Evolutionary conservation across 1,284 basidiomycete species (phyloP).

Genomic region (Inonotus obliquus): DNA sequence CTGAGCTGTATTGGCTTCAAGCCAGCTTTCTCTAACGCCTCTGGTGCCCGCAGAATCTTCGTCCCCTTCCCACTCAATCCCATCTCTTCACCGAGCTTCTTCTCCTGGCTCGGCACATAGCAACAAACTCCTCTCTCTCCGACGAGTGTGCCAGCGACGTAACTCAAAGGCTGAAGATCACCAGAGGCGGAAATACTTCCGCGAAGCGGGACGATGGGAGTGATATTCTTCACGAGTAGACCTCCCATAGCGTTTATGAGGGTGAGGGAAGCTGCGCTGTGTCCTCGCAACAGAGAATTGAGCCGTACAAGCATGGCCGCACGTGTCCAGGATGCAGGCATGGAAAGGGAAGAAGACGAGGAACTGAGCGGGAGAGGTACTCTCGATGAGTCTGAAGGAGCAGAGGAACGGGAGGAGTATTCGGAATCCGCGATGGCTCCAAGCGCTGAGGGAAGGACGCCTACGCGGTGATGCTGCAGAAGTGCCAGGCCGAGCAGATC

Average conservation of each 20-base stretch:
- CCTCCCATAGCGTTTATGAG: slow-evolving; percentile 77
- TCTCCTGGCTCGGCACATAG: slow-evolving; percentile 39
- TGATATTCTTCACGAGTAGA: slow-evolving; percentile 69
- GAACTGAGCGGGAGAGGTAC: slow-evolving; percentile 56
- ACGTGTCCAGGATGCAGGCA: slow-evolving; percentile 88
- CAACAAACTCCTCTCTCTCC: slow-evolving; percentile 79
- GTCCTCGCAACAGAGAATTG: slow-evolving; percentile 85
- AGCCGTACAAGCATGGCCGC: slow-evolving; percentile 84
- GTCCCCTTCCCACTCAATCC: slow-evolving; percentile 31
- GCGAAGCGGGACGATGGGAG: slow-evolving; percentile 77
- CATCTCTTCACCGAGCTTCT: slow-evolving; percentile 33
- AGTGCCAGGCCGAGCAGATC: slow-evolving; percentile 69
- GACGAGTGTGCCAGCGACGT: slow-evolving; percentile 75
- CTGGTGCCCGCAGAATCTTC: slow-evolving; percentile 53
- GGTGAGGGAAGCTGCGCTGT: slow-evolving; percentile 81
- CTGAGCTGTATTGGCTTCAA: slow-evolving; percentile 67
- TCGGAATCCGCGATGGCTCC: slow-evolving; percentile 5
- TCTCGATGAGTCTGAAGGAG: slow-evolving; percentile 19
- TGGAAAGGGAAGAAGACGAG: slow-evolving; percentile 61
- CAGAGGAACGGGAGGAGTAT: slow-evolving; percentile 34
- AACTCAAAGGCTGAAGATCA: slow-evolving; percentile 76
- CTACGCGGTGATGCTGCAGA: slow-evolving; percentile 75
- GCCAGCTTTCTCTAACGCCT: slow-evolving; percentile 61
- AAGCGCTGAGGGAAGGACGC: slow-evolving; percentile 54
- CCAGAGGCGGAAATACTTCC: slow-evolving; percentile 82